phyloP scores from a whole-genome alignment of 805 yeast genomes.

The Cyberlindnera suaveolens region DNA sequence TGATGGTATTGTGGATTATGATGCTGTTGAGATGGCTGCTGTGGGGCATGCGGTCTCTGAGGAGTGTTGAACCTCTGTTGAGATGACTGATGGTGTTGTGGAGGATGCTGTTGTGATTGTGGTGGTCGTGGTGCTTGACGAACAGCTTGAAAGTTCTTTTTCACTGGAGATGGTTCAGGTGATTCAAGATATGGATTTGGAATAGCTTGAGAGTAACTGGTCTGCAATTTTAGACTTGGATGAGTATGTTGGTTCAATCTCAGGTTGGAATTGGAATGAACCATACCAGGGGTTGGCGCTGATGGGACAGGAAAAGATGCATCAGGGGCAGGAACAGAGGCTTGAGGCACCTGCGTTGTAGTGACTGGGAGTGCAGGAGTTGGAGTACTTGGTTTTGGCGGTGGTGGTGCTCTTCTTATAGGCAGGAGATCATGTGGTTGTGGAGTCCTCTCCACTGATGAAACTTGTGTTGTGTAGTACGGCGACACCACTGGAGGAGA shows the following conservation, averaged over 20 bases:
- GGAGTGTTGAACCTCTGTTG: slow-evolving; percentile 6
- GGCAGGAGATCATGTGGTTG: slow-evolving; percentile 35
- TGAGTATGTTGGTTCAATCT: slow-evolving; percentile 6
- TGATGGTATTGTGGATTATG: slow-evolving; percentile 20
- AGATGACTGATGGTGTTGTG: slow-evolving; percentile 7
- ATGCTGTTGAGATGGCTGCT: slow-evolving; percentile 12
- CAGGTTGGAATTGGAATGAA: slow-evolving; percentile 6
- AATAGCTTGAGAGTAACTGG: slow-evolving; percentile 11
- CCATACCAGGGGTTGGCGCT: background rate
- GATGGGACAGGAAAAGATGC: background rate
- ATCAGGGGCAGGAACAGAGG: background rate
- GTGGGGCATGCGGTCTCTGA: slow-evolving; percentile 9
- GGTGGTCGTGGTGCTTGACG: slow-evolving; percentile 27
- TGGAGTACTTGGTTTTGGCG: slow-evolving; percentile 29
- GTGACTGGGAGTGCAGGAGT: background rate
- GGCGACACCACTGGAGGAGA: slow-evolving; percentile 31
- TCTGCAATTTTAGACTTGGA: slow-evolving; percentile 23
- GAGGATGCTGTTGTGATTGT: slow-evolving; percentile 19
- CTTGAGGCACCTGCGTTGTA: background rate
- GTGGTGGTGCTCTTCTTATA: slow-evolving; percentile 51
- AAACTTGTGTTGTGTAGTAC: slow-evolving; percentile 15
- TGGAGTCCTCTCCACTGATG: background rate
- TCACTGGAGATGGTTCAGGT: slow-evolving; percentile 3
- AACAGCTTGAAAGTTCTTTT: slow-evolving; percentile 19
- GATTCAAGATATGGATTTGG: slow-evolving; percentile 20